Evolutionary conservation across 495 filamentous ascomycete species (phyloP).

Genomic region (Sporormia fimetaria): DNA sequence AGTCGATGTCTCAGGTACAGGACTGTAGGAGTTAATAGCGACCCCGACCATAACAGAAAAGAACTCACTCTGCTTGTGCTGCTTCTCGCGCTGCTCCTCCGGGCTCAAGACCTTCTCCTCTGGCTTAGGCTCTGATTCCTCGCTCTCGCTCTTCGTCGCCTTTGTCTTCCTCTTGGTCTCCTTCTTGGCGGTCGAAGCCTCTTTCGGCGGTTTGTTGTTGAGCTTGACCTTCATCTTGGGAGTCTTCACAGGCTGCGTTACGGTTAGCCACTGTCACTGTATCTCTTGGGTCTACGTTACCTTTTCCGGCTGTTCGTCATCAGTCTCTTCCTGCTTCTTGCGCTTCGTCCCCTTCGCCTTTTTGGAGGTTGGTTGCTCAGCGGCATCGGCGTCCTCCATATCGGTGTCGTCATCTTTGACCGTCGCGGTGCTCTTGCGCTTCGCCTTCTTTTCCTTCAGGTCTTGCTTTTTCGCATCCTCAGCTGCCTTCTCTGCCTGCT

Average conservation of each 20-base stretch:
- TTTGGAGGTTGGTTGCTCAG: constrained; percentile 40
- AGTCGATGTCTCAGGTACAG: constrained; percentile 80
- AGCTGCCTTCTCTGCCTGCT: constrained; percentile 46
- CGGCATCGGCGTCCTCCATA: constrained; percentile 56
- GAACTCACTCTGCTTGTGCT: constrained; percentile 45
- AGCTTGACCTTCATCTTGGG: constrained; percentile 57
- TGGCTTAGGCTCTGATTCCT: constrained; percentile 40
- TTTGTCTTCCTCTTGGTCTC: constrained; percentile 37
- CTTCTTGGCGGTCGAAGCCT: constrained; percentile 36
- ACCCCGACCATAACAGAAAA: constrained; percentile 46
- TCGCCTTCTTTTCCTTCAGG: constrained; percentile 44
- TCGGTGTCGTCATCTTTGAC: constrained; percentile 58
- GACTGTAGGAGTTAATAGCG: constrained; percentile 39
- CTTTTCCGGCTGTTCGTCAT: constrained; percentile 51
- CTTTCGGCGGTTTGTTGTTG: constrained; percentile 35
- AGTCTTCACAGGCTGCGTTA: constrained; percentile 42
- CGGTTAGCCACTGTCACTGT: constrained; percentile 2
- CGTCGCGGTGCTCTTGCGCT: constrained; percentile 34
- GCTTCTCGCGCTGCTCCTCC: constrained; percentile 49
- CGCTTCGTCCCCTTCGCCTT: constrained; percentile 55
- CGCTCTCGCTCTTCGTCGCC: constrained; percentile 48
- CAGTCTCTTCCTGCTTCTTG: constrained; percentile 54
- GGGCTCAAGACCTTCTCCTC: constrained; percentile 47
- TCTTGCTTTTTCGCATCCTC: constrained; percentile 40
- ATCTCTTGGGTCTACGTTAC: constrained; percentile 34